These are phyloP conservation scores for Chaetomiaceae sp. DNA, from an alignment of 2,329 filamentous ascomycete genomes.

Conservation along the genomic window DNA sequence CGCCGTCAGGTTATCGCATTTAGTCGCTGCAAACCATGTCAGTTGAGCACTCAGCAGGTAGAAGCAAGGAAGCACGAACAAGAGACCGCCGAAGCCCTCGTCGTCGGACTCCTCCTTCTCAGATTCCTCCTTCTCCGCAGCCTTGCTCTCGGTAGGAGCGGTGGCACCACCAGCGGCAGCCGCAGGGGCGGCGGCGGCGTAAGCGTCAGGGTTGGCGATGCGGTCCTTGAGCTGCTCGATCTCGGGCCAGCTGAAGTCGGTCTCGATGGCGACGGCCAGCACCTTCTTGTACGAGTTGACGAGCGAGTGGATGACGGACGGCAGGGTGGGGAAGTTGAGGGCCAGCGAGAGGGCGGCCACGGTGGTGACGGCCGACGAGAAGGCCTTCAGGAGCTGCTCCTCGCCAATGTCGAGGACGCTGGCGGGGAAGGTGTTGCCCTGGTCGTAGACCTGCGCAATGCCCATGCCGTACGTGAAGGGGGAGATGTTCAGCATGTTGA, in stretches of 20 bases:
- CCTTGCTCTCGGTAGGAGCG: conserved; percentile 54
- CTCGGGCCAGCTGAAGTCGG: conserved; percentile 88
- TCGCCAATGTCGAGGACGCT: conserved; percentile 89
- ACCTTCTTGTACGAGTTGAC: conserved; percentile 99
- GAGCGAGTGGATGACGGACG: conserved; percentile 91
- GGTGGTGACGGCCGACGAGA: conserved; percentile 75
- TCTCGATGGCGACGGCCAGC: conserved; percentile 81
- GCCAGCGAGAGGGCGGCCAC: conserved; percentile 90
- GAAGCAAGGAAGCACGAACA: conserved; percentile 40
- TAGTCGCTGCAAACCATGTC: conserved; percentile 45
- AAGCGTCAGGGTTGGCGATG: conserved; percentile 97
- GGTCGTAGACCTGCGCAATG: conserved; percentile 93
- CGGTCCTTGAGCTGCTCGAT: conserved; percentile 99
- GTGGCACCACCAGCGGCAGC: conserved; percentile 51
- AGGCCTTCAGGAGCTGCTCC: conserved; percentile 81
- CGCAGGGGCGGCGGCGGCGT: conserved; percentile 74
- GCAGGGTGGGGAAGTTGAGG: conserved; percentile 89
- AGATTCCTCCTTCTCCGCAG: conserved; percentile 54
- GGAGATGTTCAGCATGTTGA: conserved; percentile 99
- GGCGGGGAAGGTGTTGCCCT: conserved; percentile 86
- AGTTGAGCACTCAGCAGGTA: conserved; percentile 25
- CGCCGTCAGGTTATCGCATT: conserved; percentile 36
- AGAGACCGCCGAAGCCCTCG: conserved; percentile 73
- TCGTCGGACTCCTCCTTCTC: conserved; percentile 63
- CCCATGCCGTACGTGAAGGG: conserved; percentile 99